These are phyloP conservation scores for Botrytis pseudocinerea DNA, from an alignment of 2,329 filamentous ascomycete genomes.

Conservation along the genomic window DNA sequence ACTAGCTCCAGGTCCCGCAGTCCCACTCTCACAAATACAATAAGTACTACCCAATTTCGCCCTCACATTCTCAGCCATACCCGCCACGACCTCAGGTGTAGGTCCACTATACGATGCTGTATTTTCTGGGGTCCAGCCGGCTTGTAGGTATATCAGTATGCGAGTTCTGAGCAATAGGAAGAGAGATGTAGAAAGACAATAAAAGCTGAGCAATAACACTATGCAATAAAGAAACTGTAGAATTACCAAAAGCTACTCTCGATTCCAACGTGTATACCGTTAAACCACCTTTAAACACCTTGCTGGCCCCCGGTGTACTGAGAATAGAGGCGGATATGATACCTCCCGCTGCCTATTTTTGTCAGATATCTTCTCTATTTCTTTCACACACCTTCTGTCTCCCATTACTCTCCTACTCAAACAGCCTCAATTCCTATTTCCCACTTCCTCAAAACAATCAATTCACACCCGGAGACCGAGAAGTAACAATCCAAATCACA, in stretches of 20 bases:
- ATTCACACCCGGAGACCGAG: neutral
- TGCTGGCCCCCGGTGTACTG: slow-evolving; percentile 57
- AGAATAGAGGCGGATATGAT: slow-evolving; percentile 61
- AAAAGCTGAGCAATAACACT: neutral
- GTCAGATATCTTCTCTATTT: neutral
- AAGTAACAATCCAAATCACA: neutral
- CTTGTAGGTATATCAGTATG: slow-evolving; percentile 36
- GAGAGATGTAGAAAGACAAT: neutral
- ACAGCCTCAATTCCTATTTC: too few species aligned
- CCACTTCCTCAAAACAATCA: too few species aligned
- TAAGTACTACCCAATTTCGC: slow-evolving; percentile 57
- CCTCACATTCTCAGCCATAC: slow-evolving; percentile 57
- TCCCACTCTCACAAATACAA: slow-evolving; percentile 59
- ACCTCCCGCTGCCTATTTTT: slow-evolving; percentile 57
- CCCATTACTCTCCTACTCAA: neutral
- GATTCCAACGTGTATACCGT: slow-evolving; percentile 46
- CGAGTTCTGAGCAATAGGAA: neutral
- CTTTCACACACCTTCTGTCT: neutral
- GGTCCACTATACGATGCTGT: slow-evolving; percentile 59
- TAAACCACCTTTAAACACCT: slow-evolving; percentile 61
- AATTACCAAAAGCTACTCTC: slow-evolving; percentile 38
- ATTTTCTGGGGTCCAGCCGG: slow-evolving; percentile 58
- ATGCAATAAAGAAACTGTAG: neutral
- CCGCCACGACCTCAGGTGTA: slow-evolving; percentile 56
- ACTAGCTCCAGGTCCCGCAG: slow-evolving; percentile 62